These are phyloP conservation scores for Epichloe uncinata DNA, from an alignment of 2,329 filamentous ascomycete genomes.

Conservation along the genomic window DNA sequence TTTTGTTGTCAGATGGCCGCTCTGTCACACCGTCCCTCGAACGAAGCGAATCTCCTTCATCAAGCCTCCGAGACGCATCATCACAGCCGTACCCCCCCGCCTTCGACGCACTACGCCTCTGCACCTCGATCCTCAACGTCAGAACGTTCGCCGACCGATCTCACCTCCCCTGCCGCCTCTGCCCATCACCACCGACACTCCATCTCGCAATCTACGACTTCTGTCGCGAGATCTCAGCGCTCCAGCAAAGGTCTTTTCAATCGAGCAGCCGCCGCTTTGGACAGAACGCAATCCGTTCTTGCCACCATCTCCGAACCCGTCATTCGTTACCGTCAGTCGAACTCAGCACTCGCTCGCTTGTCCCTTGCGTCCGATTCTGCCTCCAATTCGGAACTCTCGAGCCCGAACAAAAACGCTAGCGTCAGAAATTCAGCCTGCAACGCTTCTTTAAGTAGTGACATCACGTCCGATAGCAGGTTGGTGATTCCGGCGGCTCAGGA, in stretches of 20 bases:
- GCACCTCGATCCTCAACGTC: conserved; percentile 18
- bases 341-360: conserved; percentile 29
- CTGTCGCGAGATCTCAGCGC: conserved; percentile 24
- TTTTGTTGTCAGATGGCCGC: conserved; percentile 35
- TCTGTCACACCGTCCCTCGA: conserved; percentile 23
- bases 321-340: conserved; percentile 36
- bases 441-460: conserved; percentile 15
- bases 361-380: conserved; percentile 29
- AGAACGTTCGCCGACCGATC: conserved; percentile 13
- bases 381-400: conserved; percentile 17
- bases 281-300: conserved; percentile 49
- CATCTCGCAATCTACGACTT: conserved; percentile 20
- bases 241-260: conserved; percentile 33
- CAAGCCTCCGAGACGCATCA: conserved; percentile 4
- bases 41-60: conserved; percentile 11
- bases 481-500: conserved; percentile 14
- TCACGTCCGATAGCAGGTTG: conserved; percentile 17
- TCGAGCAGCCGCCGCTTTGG: conserved; percentile 48
- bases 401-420: conserved; percentile 11
- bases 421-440: conserved; percentile 14
- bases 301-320: conserved; percentile 45
- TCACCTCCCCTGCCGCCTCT: conserved; percentile 1
- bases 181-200: conserved; percentile 14
- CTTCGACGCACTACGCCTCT: conserved; percentile 8
- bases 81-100: not conserved